Conservation (phyloP, 2,329 filamentous ascomycete genomes). For the Graphilbum ipis-grandicollis region DNA sequence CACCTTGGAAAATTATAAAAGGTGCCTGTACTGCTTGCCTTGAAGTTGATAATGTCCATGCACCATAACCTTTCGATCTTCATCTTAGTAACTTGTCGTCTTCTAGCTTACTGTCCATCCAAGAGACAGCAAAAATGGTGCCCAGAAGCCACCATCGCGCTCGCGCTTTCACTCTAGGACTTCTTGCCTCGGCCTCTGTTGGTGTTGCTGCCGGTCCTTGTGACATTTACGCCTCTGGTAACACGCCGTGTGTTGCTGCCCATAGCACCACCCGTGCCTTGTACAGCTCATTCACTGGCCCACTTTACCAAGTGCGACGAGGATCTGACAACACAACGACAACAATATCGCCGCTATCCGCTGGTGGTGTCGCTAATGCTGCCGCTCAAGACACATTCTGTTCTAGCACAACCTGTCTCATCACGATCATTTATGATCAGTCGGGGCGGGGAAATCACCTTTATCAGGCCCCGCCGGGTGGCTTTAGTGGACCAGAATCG, state of each 20-base stretch:
- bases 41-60: too few species aligned
- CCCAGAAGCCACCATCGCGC: not conserved
- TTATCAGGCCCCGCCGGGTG: constrained; percentile 41
- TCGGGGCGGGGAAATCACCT: constrained; percentile 45
- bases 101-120: too few species aligned
- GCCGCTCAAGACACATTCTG: constrained; percentile 45
- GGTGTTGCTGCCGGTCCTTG: constrained; percentile 35
- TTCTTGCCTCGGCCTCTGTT: not conserved
- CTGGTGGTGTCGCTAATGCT: constrained; percentile 46
- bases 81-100: too few species aligned
- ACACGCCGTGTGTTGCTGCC: constrained; percentile 45
- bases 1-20: too few species aligned
- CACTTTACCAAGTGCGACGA: constrained; percentile 43
- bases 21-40: too few species aligned
- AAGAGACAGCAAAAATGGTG: not conserved
- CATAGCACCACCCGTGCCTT: constrained; percentile 48
- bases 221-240: constrained; percentile 40
- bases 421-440: constrained; percentile 49
- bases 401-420: constrained; percentile 40
- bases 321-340: constrained; percentile 30
- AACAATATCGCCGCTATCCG: constrained; percentile 30
- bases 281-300: constrained; percentile 32
- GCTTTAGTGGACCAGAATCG: constrained; percentile 34
- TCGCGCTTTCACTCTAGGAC: not conserved
- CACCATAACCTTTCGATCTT: too few species aligned